Percentiles rank a stretch among this genome's conserved stretches.
Evolutionary conservation across 129 eudicot species (phyloP).

Genomic region (sunflower (Helianthus annuus)): DNA sequence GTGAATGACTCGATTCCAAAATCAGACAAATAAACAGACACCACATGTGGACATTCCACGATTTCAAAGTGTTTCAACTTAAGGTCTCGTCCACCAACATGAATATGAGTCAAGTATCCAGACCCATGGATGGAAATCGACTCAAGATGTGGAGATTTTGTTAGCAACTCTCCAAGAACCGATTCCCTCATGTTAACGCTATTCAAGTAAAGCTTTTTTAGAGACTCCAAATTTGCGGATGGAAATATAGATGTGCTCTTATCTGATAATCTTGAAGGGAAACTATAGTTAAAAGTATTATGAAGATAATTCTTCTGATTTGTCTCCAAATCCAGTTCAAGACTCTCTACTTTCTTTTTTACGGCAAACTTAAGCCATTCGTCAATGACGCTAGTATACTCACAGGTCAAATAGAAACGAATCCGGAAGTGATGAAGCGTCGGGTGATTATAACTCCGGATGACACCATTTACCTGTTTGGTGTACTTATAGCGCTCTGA

Average conservation of each 20-base stretch:
- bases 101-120: slow-evolving; percentile 25
- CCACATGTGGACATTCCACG: slow-evolving; percentile 23
- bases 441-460: slow-evolving; percentile 20
- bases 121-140: slow-evolving; percentile 31
- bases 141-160: slow-evolving; percentile 22
- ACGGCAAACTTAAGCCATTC: not conserved
- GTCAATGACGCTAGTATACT: not conserved
- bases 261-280: not conserved
- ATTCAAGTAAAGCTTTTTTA: too few relatives aligned
- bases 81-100: slow-evolving; percentile 29
- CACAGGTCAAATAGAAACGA: not conserved
- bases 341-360: slow-evolving; percentile 14
- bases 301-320: not conserved
- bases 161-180: too few relatives aligned
- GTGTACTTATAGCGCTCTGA: slow-evolving; percentile 25
- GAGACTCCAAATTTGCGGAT: too few relatives aligned
- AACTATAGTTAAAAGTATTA: not conserved
- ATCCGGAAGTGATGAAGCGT: not conserved
- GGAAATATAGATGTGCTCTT: not conserved
- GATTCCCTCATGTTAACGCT: too few relatives aligned
- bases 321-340: not conserved
- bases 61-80: slow-evolving; percentile 38
- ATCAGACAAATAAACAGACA: slow-evolving; percentile 24
- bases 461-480: slow-evolving; percentile 37
- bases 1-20: slow-evolving; percentile 35